Base-by-base conservation (phyloP, 305 asterid genomes). In the Solanum aculeatissimum region DNA sequence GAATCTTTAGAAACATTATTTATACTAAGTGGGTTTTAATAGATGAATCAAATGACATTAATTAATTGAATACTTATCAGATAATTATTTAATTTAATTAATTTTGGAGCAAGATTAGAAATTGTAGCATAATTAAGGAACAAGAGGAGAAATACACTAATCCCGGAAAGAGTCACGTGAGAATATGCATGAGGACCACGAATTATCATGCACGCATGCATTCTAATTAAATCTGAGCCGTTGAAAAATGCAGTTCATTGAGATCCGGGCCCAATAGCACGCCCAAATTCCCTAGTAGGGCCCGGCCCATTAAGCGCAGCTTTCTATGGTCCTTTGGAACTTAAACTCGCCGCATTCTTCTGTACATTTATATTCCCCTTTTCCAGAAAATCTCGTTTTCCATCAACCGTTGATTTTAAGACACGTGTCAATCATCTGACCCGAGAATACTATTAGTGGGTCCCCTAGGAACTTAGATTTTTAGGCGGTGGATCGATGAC, bases 291-390 rank as follows among this genome's bases (percentile, higher is more conserved):
- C 29, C 25, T 70, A 47, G 71, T 58, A 47, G 86, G 78, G 60
- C 78, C 78, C 12, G 23, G 32, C 23, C n/a, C 72, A n/a, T 29
- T 79, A 55, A 42, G 78, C 60, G 57, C 84, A 25, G 78, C 84
- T 63, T 29, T 82, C 57, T 49, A 82, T 66, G 84, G 84, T 77
- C 77, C 91, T 86, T 89, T 89, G 94, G 92, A 86, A 90, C 90
- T 88, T 85, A 88, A 90, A 91, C 85, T 89, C 89, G 93, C 92
- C 95, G 92, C 92, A 91, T 90, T 90, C 89, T 57, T 89, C 80
- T 85, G 88, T 57, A 66, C 85, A 81, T 70, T 83, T 53, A 83
- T 90, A 74, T 74, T 74, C 81, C 84, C 83, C 80, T 75, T 81
- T 87, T 83, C 82, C 63, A 9, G 32, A 21, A 10, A 21, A 72